A percentile compares a stretch with the other conserved stretches of the same genome.
Evolutionary conservation across 2,329 filamentous ascomycete genomes (phyloP).

Genomic region (Beauveria scarabaeidicola): DNA sequence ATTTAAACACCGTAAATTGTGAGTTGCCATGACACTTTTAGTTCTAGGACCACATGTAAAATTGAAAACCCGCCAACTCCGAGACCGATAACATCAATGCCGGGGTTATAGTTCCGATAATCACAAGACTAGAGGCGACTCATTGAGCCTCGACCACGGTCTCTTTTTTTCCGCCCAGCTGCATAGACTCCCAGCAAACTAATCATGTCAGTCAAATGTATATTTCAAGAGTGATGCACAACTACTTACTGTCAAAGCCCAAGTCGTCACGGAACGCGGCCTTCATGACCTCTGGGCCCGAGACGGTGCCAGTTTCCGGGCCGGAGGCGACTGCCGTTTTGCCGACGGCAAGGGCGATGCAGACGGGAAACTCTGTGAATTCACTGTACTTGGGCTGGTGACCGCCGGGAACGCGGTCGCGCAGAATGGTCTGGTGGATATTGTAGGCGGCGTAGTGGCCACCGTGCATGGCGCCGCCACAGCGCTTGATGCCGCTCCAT

Average conservation of each 20-base stretch:
- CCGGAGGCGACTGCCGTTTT: slow-evolving; percentile 59
- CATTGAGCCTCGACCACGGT: neutral
- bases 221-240: neutral
- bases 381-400: slow-evolving; percentile 37
- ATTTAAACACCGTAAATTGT: neutral
- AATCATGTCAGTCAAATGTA: no score
- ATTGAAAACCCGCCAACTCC: neutral
- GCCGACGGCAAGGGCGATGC: slow-evolving; percentile 65
- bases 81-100: neutral
- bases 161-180: slow-evolving; percentile 31
- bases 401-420: slow-evolving; percentile 23
- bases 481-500: slow-evolving; percentile 76
- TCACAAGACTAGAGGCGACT: neutral
- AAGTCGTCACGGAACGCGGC: slow-evolving; percentile 61
- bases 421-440: slow-evolving; percentile 53
- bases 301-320: slow-evolving; percentile 45
- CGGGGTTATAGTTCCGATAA: neutral
- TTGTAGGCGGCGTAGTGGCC: slow-evolving; percentile 60
- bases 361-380: slow-evolving; percentile 47
- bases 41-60: neutral
- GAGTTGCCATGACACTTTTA: neutral
- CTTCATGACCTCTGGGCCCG: slow-evolving; percentile 54
- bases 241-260: slow-evolving; percentile 53
- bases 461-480: slow-evolving; percentile 66
- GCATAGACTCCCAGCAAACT: slow-evolving; percentile 51